These are phyloP conservation scores for Aspergillus carlsbadensis DNA, from an alignment of 495 filamentous ascomycete species.

Conservation along the genomic window DNA sequence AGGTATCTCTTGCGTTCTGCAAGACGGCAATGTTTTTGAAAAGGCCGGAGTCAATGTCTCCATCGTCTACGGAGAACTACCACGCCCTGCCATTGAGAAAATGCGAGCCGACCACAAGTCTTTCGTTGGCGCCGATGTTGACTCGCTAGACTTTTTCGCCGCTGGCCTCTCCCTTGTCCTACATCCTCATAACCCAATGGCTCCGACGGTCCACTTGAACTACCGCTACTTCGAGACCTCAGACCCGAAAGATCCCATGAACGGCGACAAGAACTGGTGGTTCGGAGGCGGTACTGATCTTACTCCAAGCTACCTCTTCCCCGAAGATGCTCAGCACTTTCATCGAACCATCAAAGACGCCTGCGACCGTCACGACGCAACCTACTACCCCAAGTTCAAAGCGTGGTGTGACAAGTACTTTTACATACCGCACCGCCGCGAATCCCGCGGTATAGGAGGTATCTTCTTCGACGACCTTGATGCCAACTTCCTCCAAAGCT, in stretches of 20 bases:
- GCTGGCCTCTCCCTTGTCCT: slow-evolving; percentile 89
- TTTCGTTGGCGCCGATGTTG: slow-evolving; percentile 67
- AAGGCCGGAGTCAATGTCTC: slow-evolving; percentile 96
- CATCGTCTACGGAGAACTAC: slow-evolving; percentile 89
- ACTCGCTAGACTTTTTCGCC: slow-evolving; percentile 89
- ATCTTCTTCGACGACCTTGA: slow-evolving; percentile 99
- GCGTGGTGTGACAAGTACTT: slow-evolving; percentile 99
- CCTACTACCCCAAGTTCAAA: slow-evolving; percentile 95
- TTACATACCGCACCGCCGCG: slow-evolving; percentile 82
- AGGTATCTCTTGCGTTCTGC: slow-evolving; percentile 86
- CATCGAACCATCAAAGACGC: slow-evolving; percentile 88
- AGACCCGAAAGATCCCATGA: slow-evolving; percentile 56
- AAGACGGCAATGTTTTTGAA: slow-evolving; percentile 96
- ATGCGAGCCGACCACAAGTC: slow-evolving; percentile 97
- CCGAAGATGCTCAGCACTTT: slow-evolving; percentile 96
- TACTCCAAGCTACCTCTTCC: slow-evolving; percentile 91
- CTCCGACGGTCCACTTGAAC: slow-evolving; percentile 96
- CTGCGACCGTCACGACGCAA: slow-evolving; percentile 90
- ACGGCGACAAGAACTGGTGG: slow-evolving; percentile 86
- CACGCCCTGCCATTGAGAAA: slow-evolving; percentile 81
- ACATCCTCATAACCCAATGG: slow-evolving; percentile 93
- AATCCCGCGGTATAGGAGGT: slow-evolving; percentile 87
- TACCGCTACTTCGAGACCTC: slow-evolving; percentile 98
- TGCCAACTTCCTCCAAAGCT: slow-evolving; percentile 52
- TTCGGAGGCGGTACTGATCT: slow-evolving; percentile 95